Base-by-base conservation (phyloP, 2,329 filamentous ascomycete species). In the Didymella pomorum region DNA sequence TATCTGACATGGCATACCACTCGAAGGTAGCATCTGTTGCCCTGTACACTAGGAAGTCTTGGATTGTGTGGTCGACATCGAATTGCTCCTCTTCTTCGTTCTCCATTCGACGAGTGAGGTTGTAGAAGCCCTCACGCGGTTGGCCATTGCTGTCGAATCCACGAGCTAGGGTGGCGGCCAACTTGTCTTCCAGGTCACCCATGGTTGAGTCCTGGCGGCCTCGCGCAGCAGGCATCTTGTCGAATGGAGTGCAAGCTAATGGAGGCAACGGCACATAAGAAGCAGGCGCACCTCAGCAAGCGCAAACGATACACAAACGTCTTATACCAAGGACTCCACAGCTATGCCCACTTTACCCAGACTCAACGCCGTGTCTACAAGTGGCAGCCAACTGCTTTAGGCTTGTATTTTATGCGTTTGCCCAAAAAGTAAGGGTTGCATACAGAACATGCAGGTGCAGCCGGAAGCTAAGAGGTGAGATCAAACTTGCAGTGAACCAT, bases 31-130 rank as follows among this genome's bases (percentile, higher is more conserved):
- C 69, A 20, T 78, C 70, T 41, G 79, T 81, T 8, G 81, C 77
- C 44, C 80, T 78, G 73, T 79, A 82, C 39, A 82, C 66, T 4
- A 86, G 70, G 63, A 85, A 86, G 66, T 87, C 85, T n/a, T 86
- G 73, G 42, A 86, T 84, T 69, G 84, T 80, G 33, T 80, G 67
- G 62, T 87, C 82, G 14, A 85, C 80, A 18, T 85, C 82, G 21
- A 79, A 67, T 39, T 79, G 78, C 29, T 75, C 70, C n/a, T 71
- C 69, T 1, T 71, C 68, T 14, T 74, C 70, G n/a, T 61, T 64
- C 16, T 75, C 72, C 73, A 77, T 75, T 9, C 63, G 63, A 10
- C 71, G 68, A 14, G 71, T 74, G 16, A 75, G 67, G 21, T 66
- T 71, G 56, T 69, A 65, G 44, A 74, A 66, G n/a, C 73, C 73